Evolutionary conservation across 148 eudicot genomes (phyloP).

Genomic region (Polygonum maritimum): DNA sequence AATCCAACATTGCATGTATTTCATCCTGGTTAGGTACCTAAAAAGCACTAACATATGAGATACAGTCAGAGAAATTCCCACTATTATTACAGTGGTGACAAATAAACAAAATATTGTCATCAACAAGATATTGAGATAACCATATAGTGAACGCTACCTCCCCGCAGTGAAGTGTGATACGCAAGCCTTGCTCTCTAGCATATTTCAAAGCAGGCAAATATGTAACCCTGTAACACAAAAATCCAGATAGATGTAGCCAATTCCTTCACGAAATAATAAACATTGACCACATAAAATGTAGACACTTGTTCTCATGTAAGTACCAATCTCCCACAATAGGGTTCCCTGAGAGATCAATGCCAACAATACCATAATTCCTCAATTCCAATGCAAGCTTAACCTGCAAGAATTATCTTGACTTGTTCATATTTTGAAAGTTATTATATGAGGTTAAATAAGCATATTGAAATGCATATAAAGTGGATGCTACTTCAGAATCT

Average conservation of each 20-base stretch:
- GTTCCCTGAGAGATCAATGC: conserved; percentile 91
- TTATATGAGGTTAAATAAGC: background rate
- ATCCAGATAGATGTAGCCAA: background rate
- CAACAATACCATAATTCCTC: conserved; percentile 71
- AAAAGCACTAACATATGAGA: conserved; percentile 39
- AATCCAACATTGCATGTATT: conserved; percentile 80
- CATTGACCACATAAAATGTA: background rate
- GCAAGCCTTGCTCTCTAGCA: conserved; percentile 79
- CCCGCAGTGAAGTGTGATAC: conserved; percentile 80
- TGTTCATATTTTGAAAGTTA: background rate
- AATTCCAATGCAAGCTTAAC: conserved; percentile 73
- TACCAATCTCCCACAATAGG: conserved; percentile 93
- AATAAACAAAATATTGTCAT: too few species aligned
- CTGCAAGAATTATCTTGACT: conserved; percentile 21
- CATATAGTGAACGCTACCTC: conserved; percentile 46
- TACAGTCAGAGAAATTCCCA: conserved; percentile 25
- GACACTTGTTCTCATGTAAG: conserved; percentile 5
- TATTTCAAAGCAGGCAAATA: conserved; percentile 75
- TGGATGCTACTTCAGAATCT: background rate
- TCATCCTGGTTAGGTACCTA: conserved; percentile 92
- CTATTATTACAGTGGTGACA: background rate
- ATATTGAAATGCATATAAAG: background rate
- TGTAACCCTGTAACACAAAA: conserved; percentile 44
- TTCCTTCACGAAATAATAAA: background rate
- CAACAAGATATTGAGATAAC: background rate